Conservation (phyloP, 1,139 yeast species). For the Diutina sp. region DNA sequence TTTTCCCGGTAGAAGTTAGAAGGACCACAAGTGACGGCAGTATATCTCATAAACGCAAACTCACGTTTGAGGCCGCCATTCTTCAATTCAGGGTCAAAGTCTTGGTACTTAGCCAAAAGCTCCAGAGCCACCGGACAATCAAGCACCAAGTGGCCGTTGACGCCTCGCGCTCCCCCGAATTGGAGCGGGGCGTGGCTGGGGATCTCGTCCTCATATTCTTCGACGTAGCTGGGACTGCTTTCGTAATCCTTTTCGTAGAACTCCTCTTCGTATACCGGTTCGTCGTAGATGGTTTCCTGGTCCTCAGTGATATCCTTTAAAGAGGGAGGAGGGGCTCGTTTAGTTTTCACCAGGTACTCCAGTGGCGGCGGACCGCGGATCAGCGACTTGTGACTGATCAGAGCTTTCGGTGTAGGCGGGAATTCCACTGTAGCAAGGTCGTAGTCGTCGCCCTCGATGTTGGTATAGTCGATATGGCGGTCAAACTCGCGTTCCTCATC, state of each 20-base stretch:
- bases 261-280: not conserved
- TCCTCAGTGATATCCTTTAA: not conserved
- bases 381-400: not conserved
- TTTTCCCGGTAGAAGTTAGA: constrained; percentile 39
- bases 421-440: constrained; percentile 25
- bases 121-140: constrained; percentile 3
- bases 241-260: not conserved
- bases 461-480: constrained; percentile 25
- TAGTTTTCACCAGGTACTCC: not conserved
- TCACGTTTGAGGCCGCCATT: not conserved
- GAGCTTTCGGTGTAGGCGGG: constrained; percentile 10
- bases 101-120: not conserved
- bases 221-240: not conserved
- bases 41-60: constrained; percentile 30
- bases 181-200: not conserved
- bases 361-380: constrained; percentile 1
- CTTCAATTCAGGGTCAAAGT: not conserved
- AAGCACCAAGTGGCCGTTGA: constrained; percentile 2
- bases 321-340: not conserved
- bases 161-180: not conserved
- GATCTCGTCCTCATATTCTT: not conserved
- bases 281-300: not conserved
- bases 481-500: constrained; percentile 27
- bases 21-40: constrained; percentile 77
- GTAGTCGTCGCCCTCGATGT: constrained; percentile 32